Base-by-base conservation (phyloP, 805 yeast genomes). In the Ogataea allantospora region DNA sequence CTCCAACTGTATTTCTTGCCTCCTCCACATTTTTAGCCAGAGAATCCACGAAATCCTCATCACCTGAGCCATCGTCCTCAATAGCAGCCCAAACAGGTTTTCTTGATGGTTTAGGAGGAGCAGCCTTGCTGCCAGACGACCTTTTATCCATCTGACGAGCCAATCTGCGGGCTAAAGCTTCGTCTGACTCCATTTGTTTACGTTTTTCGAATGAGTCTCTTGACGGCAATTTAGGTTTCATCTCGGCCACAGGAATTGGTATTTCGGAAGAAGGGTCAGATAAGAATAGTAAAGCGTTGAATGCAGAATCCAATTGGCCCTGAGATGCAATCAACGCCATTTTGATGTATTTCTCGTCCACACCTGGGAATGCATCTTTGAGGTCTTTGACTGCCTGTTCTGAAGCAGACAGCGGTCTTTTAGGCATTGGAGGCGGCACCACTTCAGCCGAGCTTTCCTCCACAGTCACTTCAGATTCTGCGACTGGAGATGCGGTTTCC, bases 271-370 rank as follows among this genome's bases (percentile, higher is more conserved):
- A 58, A 7, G 91, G 91, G 61, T 89, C 96, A 12, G 86, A 80
- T 38, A 87, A 64, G 50, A 75, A 87, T 43, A 91, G 67, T 52
- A 89, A 67, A 0, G 96, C 97, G 59, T 83, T 84, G 67, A 91
- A 91, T 1, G 96, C 95, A 1, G 85, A 80, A 51, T 88, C 96
- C 29, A 87, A 58, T 32, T 74, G 69, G 19, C 95, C 96, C 32
- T 73, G 77, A 13, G 95, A 78, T 2, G 98, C 98, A 57, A 93
- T 85, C 40, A 89, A 67, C 1, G 87, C 81, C 19, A 95, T 88
- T 38, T 80, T 77, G 45, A 87, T 70, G 51, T 80, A 75, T 44
- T 78, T 75, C 20, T 75, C 83, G 27, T 88, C 95, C 16, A 79
- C 62, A 12, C 68, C 65, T 1, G 99, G 98, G 60, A 91, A 91